Evolutionary conservation across 2,329 filamentous ascomycete genomes (phyloP), one percentile per base, ranked within the genome.

Genomic region (Aspergillus sp.): DNA sequence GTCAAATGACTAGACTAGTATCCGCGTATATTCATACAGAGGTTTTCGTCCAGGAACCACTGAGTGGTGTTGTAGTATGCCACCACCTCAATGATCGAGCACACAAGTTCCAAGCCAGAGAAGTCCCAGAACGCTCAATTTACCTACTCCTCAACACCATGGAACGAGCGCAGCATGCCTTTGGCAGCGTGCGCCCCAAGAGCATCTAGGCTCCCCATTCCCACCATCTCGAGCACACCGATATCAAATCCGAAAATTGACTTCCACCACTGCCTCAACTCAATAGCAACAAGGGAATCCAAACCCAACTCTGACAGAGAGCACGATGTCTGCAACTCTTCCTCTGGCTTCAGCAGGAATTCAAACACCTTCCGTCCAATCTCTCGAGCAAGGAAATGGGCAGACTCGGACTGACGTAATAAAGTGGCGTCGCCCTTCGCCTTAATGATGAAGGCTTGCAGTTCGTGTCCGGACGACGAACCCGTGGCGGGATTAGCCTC

Each of bases 211-310:
- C 41, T 58, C 4, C 45, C 59, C 48, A 47, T 53, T 2, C 25
- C 19, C 55, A 73, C 47, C 49, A 74, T 63, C 8, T 73, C 69
- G 3, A 74, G 61, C 4, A 72, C 62, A 43, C 61, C 63, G 13
- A 73, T 62, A 55, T 73, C 69, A 13, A 68, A 64, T 12, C 48
- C 58, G 5, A 67, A 62, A 2, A 28, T 60, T 6, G 50, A 17
- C 10, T 64, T 60, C 52, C 69, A 64, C 70, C 71, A 73, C 21
- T 65, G 66, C 13, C 67, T 63, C 9, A 75, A 52, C 55, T 75
- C 71, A 28, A 74, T 67, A 0, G 68, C 69, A 43, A 70, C 65
- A 8, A 75, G 63, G 2, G 71, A 73, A 51, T 75, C 72, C 39
- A 73, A 63, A 8, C 67, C 69, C 13, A 70, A 53, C 2, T 63